These are phyloP conservation scores for Euphorbia schlechtendalii DNA, from an alignment of 441 rosid species.

Conservation along the genomic window DNA sequence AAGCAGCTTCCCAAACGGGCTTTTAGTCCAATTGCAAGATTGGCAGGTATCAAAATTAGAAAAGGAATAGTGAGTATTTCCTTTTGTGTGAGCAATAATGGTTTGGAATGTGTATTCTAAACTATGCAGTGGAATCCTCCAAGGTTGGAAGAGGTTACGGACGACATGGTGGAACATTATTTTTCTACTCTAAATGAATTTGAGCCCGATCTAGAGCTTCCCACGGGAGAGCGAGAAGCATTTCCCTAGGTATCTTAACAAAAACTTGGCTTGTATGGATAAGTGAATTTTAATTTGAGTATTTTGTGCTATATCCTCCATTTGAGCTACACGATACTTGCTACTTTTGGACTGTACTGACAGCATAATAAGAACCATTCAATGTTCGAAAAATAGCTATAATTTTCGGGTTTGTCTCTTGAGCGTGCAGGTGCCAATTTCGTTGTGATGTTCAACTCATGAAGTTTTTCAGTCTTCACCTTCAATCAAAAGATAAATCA, in stretches of 20 bases:
- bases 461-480: no score
- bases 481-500: no score
- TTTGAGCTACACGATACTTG: neutral
- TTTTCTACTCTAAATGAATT: slow-evolving; percentile 47
- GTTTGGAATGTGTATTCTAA: slow-evolving; percentile 10
- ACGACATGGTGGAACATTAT: slow-evolving; percentile 80
- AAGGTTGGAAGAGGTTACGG: slow-evolving; percentile 54
- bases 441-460: no score
- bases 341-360: neutral
- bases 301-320: neutral
- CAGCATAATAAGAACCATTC: no score
- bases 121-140: slow-evolving; percentile 83
- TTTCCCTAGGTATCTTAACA: slow-evolving; percentile 29
- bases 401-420: no score
- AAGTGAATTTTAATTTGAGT: neutral
- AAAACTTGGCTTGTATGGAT: neutral
- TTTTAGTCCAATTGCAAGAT: neutral
- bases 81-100: neutral
- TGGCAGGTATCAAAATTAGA: neutral
- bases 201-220: slow-evolving; percentile 77
- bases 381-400: no score
- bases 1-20: no score
- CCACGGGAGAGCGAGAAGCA: slow-evolving; percentile 72
- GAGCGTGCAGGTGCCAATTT: no score
- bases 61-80: neutral